These are phyloP conservation scores for Pseudoneurospora amorphoporcata DNA, from an alignment of 495 filamentous ascomycete species.

Conservation along the genomic window DNA sequence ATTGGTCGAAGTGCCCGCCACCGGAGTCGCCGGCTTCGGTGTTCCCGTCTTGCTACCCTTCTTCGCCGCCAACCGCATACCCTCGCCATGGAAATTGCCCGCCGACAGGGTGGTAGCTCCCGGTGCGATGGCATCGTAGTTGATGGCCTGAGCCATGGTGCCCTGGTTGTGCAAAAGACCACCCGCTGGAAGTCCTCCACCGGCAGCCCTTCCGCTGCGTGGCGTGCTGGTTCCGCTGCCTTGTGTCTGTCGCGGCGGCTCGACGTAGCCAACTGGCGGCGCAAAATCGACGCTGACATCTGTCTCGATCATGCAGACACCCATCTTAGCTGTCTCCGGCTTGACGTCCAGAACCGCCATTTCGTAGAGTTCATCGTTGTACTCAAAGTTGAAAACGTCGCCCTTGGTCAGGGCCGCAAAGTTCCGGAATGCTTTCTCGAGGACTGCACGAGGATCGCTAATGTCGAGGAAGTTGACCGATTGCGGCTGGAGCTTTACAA, in stretches of 20 bases:
- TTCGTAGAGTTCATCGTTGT: slow-evolving; percentile 87
- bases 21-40: slow-evolving; percentile 71
- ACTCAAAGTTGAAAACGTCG: slow-evolving; percentile 88
- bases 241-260: slow-evolving; percentile 49
- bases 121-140: slow-evolving; percentile 90
- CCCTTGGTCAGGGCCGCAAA: slow-evolving; percentile 87
- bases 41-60: slow-evolving; percentile 70
- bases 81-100: slow-evolving; percentile 72
- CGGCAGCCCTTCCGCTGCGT: slow-evolving; percentile 30
- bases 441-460: slow-evolving; percentile 92
- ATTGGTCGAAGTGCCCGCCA: slow-evolving; percentile 58
- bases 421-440: slow-evolving; percentile 91
- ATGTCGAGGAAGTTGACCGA: slow-evolving; percentile 88
- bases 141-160: slow-evolving; percentile 93
- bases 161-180: slow-evolving; percentile 72
- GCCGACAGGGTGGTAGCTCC: slow-evolving; percentile 51
- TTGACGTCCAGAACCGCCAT: slow-evolving; percentile 91
- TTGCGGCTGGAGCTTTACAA: slow-evolving; percentile 95
- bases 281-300: slow-evolving; percentile 95
- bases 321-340: slow-evolving; percentile 62
- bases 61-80: slow-evolving; percentile 66
- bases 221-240: slow-evolving; percentile 54
- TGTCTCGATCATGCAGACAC: slow-evolving; percentile 88
- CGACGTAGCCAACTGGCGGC: slow-evolving; percentile 84
- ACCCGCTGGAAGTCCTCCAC: slow-evolving; percentile 48